These are phyloP conservation scores for Saturnispora diversa DNA, from an alignment of 805 yeast genomes.

Conservation along the genomic window DNA sequence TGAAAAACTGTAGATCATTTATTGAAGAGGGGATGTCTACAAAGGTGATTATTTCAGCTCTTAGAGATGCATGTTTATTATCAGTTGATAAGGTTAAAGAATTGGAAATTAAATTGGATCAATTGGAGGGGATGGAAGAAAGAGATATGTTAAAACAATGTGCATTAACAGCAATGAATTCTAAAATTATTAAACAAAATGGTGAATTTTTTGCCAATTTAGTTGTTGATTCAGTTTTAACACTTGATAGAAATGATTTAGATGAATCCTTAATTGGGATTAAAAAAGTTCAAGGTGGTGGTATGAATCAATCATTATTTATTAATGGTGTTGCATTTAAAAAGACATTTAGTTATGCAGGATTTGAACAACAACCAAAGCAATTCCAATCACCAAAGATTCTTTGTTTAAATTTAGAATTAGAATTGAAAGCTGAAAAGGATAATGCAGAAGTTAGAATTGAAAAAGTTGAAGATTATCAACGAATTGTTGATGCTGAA, in stretches of 20 bases:
- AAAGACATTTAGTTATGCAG: slow-evolving; percentile 95
- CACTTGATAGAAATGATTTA: slow-evolving; percentile 75
- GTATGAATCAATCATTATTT: slow-evolving; percentile 85
- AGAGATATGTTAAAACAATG: slow-evolving; percentile 79
- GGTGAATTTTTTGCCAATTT: slow-evolving; percentile 85
- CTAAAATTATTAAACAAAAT: slow-evolving; percentile 83
- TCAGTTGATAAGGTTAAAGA: slow-evolving; percentile 70
- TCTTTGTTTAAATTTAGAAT: slow-evolving; percentile 78
- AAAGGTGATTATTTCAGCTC: slow-evolving; percentile 81
- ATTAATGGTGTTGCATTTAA: slow-evolving; percentile 95
- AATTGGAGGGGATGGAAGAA: slow-evolving; percentile 44
- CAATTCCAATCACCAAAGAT: slow-evolving; percentile 71
- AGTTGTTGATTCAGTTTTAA: slow-evolving; percentile 92
- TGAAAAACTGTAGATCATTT: slow-evolving; percentile 82
- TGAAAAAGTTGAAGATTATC: slow-evolving; percentile 88
- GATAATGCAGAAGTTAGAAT: slow-evolving; percentile 98
- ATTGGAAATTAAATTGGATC: slow-evolving; percentile 57
- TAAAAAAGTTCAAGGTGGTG: slow-evolving; percentile 92
- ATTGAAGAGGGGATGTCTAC: slow-evolving; percentile 96
- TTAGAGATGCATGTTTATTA: slow-evolving; percentile 68
- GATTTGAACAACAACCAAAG: slow-evolving; percentile 98
- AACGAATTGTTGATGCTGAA: slow-evolving; percentile 97
- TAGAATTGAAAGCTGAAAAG: slow-evolving; percentile 95
- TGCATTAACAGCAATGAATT: slow-evolving; percentile 96
- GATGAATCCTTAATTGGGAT: slow-evolving; percentile 90